Evolutionary conservation across 2,329 filamentous ascomycete genomes (phyloP).

Genomic region (Cadophora luteo-olivacea): DNA sequence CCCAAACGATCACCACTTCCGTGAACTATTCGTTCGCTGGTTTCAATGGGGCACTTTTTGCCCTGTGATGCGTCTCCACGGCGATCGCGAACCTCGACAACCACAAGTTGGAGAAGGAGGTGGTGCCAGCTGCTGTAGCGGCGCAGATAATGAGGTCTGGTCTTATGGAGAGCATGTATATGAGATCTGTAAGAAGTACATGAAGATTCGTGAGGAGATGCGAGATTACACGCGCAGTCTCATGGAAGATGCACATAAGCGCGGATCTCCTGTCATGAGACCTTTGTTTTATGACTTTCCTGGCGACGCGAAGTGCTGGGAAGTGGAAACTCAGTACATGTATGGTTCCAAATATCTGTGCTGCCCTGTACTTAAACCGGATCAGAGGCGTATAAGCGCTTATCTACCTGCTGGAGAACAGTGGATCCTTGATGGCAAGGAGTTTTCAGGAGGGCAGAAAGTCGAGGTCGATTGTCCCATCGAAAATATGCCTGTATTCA

Average conservation of each 20-base stretch:
- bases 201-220: slow-evolving; percentile 63
- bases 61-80: slow-evolving; percentile 71
- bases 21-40: slow-evolving; percentile 70
- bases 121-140: slow-evolving; percentile 42
- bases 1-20: slow-evolving; percentile 59
- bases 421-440: slow-evolving; percentile 48
- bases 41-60: slow-evolving; percentile 74
- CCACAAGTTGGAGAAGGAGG: slow-evolving; percentile 43
- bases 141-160: slow-evolving; percentile 69
- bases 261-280: slow-evolving; percentile 66
- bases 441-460: slow-evolving; percentile 48
- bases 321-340: slow-evolving; percentile 67
- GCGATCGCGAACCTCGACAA: slow-evolving; percentile 66
- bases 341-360: slow-evolving; percentile 67
- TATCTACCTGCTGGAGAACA: slow-evolving; percentile 62
- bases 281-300: slow-evolving; percentile 71
- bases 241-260: slow-evolving; percentile 66
- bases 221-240: slow-evolving; percentile 62
- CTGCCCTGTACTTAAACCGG: slow-evolving; percentile 60
- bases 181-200: slow-evolving; percentile 64
- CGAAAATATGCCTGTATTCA: slow-evolving; percentile 56
- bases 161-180: slow-evolving; percentile 67
- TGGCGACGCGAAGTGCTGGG: slow-evolving; percentile 59
- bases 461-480: slow-evolving; percentile 53
- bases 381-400: slow-evolving; percentile 51